Evolutionary conservation across 306 rosid species (phyloP).

Genomic region (Parietaria judaica): DNA sequence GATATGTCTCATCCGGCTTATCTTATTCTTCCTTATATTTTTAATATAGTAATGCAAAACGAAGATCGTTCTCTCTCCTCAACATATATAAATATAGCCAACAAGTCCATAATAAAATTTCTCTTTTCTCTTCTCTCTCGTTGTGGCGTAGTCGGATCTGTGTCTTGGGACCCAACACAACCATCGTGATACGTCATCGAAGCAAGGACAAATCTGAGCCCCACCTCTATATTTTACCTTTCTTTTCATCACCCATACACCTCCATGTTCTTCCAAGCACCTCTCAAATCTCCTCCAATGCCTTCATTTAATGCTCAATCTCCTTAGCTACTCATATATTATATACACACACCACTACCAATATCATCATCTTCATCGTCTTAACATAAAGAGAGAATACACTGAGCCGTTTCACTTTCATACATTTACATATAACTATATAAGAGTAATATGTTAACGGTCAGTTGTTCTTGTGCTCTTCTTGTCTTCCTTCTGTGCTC

Average conservation of each 20-base stretch:
- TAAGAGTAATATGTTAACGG: slow-evolving; percentile 29
- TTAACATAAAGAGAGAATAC: too few relatives aligned
- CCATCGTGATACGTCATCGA: slow-evolving; percentile 11
- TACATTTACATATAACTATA: too few relatives aligned
- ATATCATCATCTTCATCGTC: neutral
- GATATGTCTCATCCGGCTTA: too few relatives aligned
- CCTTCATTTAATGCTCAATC: slow-evolving; percentile 44
- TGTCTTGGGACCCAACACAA: slow-evolving; percentile 48
- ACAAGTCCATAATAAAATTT: slow-evolving; percentile 19
- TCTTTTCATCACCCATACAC: slow-evolving; percentile 39
- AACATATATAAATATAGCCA: slow-evolving; percentile 21
- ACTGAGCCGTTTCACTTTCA: too few relatives aligned
- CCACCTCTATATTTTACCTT: slow-evolving; percentile 30
- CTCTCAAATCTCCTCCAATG: slow-evolving; percentile 27
- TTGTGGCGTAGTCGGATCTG: neutral
- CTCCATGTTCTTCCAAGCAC: slow-evolving; percentile 48
- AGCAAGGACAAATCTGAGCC: slow-evolving; percentile 29
- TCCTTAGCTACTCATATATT: slow-evolving; percentile 11
- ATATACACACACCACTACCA: slow-evolving; percentile 11
- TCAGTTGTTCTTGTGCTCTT: slow-evolving; percentile 20
- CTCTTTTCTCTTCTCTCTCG: slow-evolving; percentile 20
- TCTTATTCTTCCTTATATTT: too few relatives aligned
- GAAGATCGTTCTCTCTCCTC: slow-evolving; percentile 7
- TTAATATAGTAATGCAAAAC: too few relatives aligned
- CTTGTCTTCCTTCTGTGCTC: slow-evolving; percentile 42